Evolutionary conservation across 306 rosid genomes (phyloP), one percentile per base, ranked within the genome.

Genomic region (Lathyrus tuberosus): DNA sequence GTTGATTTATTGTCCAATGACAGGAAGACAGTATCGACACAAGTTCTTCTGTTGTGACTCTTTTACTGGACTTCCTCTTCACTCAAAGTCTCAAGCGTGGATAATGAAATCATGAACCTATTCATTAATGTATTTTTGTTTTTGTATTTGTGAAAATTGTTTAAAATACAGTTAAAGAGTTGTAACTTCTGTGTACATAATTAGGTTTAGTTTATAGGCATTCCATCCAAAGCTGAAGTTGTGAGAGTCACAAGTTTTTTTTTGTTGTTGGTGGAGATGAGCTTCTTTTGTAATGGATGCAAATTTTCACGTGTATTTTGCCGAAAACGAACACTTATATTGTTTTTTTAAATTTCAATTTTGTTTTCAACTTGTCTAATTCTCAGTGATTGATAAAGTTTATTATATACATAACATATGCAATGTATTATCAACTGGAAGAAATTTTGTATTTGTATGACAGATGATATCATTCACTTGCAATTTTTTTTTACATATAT

Each of bases 101-200:
- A 73, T 66, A 78, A 61, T 82, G 77, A 69, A 80, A 75, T 62
- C 76, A 49, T 79, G 77, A 71, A 80, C 79, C 74, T 86, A 65
- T 69, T 78, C 72, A 70, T 71, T 70, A 38, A 57, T 69, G 85
- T 76, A 75, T 77, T 59, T 68, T 78, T 77, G 10, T 35, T 35
- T 35, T 35, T 57, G 69, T 86, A 15, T 82, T 63, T 82, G 87
- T 86, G 87, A 77, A 79, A 76, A 73, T 74, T 82, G 80, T 75
- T 71, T 84, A 72, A 74, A 79, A 75, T 49, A 75, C 73, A 67
- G 87, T 49, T 69, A 71, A 44, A 58, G 76, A 76, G 80, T 81
- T 87, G 91, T 79, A 88, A 84, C 86, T 35, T 74, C 70, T 95
- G 99, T 95, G 99, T 95, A 87, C 73, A 95, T 87, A 89, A 65